Conservation (phyloP, 176 grass and related monocot species). For the Ampelocalamus luodianensis region DNA sequence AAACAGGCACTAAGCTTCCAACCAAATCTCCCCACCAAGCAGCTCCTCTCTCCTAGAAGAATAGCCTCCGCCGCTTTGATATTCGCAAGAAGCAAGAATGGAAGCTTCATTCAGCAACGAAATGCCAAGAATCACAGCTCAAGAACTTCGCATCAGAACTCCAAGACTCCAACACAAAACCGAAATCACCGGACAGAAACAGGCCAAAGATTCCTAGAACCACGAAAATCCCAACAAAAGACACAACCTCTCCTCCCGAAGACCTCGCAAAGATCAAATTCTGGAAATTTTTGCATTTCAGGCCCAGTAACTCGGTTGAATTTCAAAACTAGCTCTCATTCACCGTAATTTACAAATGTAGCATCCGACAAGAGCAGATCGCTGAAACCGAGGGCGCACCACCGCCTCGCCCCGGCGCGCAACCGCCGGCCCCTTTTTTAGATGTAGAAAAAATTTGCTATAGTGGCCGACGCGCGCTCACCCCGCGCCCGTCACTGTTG, state of each 20-base stretch:
- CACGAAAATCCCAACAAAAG: conserved; percentile 26
- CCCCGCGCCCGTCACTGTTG: too few relatives aligned
- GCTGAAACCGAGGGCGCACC: too few relatives aligned
- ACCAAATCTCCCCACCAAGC: conserved; percentile 8
- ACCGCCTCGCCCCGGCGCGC: too few relatives aligned
- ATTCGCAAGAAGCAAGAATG: conserved; percentile 5
- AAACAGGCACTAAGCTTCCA: conserved; percentile 1
- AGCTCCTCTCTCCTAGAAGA: neutral
- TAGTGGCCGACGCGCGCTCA: too few relatives aligned
- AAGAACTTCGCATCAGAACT: neutral
- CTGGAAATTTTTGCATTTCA: too few relatives aligned
- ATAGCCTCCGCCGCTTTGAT: neutral
- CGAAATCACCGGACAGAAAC: neutral
- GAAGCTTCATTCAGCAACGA: neutral
- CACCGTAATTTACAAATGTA: too few relatives aligned
- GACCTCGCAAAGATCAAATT: too few relatives aligned
- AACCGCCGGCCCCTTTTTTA: too few relatives aligned
- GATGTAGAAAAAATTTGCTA: too few relatives aligned
- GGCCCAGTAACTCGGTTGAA: too few relatives aligned
- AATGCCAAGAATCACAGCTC: neutral
- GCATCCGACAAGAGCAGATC: too few relatives aligned
- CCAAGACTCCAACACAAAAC: neutral
- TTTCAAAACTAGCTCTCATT: too few relatives aligned
- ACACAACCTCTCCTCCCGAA: neutral
- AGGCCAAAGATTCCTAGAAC: neutral